phyloP scores from a whole-genome alignment of 352 stramenopile species.

The Pythium myriotylum region DNA sequence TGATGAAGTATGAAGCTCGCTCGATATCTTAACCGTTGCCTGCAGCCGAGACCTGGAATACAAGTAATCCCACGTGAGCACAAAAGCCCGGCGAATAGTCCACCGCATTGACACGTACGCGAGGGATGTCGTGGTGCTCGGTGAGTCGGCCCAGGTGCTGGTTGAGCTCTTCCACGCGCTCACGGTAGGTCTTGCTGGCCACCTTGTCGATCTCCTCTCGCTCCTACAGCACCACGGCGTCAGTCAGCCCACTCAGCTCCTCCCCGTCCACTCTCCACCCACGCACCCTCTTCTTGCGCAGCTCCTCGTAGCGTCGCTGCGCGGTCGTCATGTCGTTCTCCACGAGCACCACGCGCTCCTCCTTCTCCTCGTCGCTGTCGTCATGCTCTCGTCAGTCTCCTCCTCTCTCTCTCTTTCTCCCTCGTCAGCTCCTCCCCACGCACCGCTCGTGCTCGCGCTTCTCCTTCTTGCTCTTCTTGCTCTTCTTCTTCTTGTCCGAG shows the following conservation, averaged over 20 bases:
- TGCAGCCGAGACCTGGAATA: slow-evolving; percentile 20
- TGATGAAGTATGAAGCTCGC: background rate
- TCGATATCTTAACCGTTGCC: slow-evolving; percentile 16
- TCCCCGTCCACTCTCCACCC: background rate
- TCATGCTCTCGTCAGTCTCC: too few species aligned
- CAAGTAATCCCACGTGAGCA: too few species aligned
- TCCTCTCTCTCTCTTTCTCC: too few species aligned
- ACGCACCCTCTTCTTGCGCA: slow-evolving; percentile 80
- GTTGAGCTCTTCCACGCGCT: slow-evolving; percentile 97
- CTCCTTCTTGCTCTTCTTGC: slow-evolving; percentile 43
- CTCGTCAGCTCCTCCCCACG: too few species aligned
- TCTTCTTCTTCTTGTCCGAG: slow-evolving; percentile 51
- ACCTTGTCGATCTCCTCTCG: slow-evolving; percentile 87
- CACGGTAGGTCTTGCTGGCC: slow-evolving; percentile 87
- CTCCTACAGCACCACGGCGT: slow-evolving; percentile 44
- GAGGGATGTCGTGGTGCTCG: slow-evolving; percentile 98
- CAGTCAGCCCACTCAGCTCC: background rate
- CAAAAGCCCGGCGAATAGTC: background rate
- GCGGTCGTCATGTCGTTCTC: slow-evolving; percentile 68
- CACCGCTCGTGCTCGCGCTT: slow-evolving; percentile 17
- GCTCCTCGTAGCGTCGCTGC: slow-evolving; percentile 76
- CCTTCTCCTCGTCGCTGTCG: too few species aligned
- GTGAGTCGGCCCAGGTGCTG: slow-evolving; percentile 94
- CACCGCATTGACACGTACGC: slow-evolving; percentile 62
- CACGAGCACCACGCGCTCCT: slow-evolving; percentile 29